Evolutionary conservation across 345 rosid genomes (phyloP), one percentile per base, ranked within the genome.

Genomic region (Bretschneidera sinensis): DNA sequence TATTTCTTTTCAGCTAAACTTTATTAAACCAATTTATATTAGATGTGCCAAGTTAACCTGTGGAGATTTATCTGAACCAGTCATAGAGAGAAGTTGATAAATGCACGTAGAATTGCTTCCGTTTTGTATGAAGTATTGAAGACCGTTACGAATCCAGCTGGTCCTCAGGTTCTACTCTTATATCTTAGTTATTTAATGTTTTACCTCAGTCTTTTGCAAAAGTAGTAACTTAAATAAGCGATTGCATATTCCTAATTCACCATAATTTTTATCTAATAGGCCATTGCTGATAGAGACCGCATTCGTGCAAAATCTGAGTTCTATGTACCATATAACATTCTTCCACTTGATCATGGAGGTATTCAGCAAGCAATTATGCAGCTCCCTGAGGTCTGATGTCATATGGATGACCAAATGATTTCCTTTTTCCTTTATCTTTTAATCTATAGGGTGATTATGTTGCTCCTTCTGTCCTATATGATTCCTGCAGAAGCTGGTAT

Each of bases 271-370:
- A 73, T 48, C 56, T 72, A 65, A 65, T 71, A 87, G 98, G 89
- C 91, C 76, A 68, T 78, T 56, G 82, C 83, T 59, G 86, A 85
- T 52, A 71, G 79, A 71, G 86, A 85, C 16, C 66, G 66, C 61
- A 72, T 72, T 58, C 82, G 70, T n/a, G 74, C 64, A n/a, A 81
- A 74, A 71, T 67, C 90, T 24, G 85, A 75, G 53, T 69, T 84
- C 69, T 83, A 80, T 63, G 85, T 90, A 45, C 87, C 92, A 0
- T 92, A 84, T 76, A 92, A 92, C 82, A 89, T 92, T 76, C 95
- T 92, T 70, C 96, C 97, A 59, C 94, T 89, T 24, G 88, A 74
- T 67, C 78, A 80, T 57, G 97, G 97, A 81, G 88, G 86, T 24
- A 77, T 76, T 77, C 91, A 75, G 82, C 97, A 85, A 24, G 80